Percentiles rank a stretch among this genome's conserved stretches.
These are phyloP conservation scores for Saturnispora silvae DNA, from an alignment of 805 yeast species.

Conservation along the genomic window DNA sequence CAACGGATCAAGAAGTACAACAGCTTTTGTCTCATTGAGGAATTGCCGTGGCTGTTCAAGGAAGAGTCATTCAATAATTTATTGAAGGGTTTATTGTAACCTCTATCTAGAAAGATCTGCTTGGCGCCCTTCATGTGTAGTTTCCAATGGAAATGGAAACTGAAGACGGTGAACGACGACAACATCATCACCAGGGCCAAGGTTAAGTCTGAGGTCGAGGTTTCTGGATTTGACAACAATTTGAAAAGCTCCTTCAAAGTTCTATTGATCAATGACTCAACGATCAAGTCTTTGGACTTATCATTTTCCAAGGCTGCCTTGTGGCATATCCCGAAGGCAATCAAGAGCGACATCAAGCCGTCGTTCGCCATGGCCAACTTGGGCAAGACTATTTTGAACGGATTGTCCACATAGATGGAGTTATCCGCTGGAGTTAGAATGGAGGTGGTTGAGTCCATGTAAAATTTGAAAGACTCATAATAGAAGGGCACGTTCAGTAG, in stretches of 20 bases:
- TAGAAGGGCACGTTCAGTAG: slow-evolving; percentile 49
- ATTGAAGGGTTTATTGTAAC: slow-evolving; percentile 28
- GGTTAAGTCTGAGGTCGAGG: slow-evolving; percentile 56
- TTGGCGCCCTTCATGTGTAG: slow-evolving; percentile 60
- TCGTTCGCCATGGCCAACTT: slow-evolving; percentile 53
- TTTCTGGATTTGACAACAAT: slow-evolving; percentile 38
- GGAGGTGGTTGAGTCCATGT: slow-evolving; percentile 48
- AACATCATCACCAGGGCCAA: slow-evolving; percentile 51
- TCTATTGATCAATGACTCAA: slow-evolving; percentile 43
- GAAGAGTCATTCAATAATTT: slow-evolving; percentile 17
- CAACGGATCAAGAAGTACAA: slow-evolving; percentile 52
- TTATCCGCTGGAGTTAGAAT: slow-evolving; percentile 59
- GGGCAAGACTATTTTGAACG: slow-evolving; percentile 56
- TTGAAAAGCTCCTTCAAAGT: slow-evolving; percentile 47
- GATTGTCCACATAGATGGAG: slow-evolving; percentile 51
- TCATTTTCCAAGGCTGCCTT: slow-evolving; percentile 17
- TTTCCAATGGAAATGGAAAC: slow-evolving; percentile 40
- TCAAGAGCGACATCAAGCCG: slow-evolving; percentile 44
- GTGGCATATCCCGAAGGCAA: slow-evolving; percentile 41
- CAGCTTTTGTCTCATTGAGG: slow-evolving; percentile 26
- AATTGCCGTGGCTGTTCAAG: slow-evolving; percentile 3
- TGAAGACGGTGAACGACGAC: slow-evolving; percentile 44
- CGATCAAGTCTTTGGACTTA: slow-evolving; percentile 25
- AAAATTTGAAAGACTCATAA: slow-evolving; percentile 52
- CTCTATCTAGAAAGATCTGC: slow-evolving; percentile 48